Base-by-base conservation (phyloP, 768 basidiomycete species). In the Termitomyces sp. region DNA sequence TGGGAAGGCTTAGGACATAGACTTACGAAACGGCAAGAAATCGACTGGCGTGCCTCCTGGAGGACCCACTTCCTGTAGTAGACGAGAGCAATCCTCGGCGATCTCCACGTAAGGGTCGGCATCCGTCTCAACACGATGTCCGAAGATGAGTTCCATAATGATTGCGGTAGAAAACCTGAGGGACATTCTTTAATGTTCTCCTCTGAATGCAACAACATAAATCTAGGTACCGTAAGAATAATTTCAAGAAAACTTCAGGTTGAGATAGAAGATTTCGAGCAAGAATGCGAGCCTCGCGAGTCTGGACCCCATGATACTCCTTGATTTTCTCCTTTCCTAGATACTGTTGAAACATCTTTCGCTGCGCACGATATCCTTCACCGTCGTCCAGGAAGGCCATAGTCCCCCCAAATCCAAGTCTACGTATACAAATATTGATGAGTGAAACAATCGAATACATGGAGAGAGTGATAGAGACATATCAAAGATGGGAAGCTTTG, bases 401-500 rank as follows among this genome's bases (percentile, higher is more conserved):
- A 3, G 55, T 58, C 18, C 50, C 50, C 20, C 52, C 61, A 20
- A 26, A 35, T 35, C 62, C 23, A 33, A 64, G 30, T 28, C 66
- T 64, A n/a, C 2, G n/a, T 6, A 40, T 5, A 2, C 14, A 50
- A 20, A 14, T 16, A 43, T 36, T 16, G 9, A 53, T 38, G 14
- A 41, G 36, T 16, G 18, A 49, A 26, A 2, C 9, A 2, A 30
- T 6, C 58, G 23, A 14, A 26, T 6, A 41, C 26, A 48, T 54
- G 2, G 50, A 55, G 23, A 23, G 50, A 58, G 38, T 10, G n/a
- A 44, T 33, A 48, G 12, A 20, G 38, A 50, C 63, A 60, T 40
- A 33, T 71, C 68, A 35, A 26, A 64, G 12, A 68, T 57, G 5
- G 61, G 43, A 30, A 70, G 56, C 12, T 51, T 23, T 5, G 65